These are phyloP conservation scores for Lyophyllum semitale DNA, from an alignment of 768 basidiomycete genomes.

Conservation along the genomic window DNA sequence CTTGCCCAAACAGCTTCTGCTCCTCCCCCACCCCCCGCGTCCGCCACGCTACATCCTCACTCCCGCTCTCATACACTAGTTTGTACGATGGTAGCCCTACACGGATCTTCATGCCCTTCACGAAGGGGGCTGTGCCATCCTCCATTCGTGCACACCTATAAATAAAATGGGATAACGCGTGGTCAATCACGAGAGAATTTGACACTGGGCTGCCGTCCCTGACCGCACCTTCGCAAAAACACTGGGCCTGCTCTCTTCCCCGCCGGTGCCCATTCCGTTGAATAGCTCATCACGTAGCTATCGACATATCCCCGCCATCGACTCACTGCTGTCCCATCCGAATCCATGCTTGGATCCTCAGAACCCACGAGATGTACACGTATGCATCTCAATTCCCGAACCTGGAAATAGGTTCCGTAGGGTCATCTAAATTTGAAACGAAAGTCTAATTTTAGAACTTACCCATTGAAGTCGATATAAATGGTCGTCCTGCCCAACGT, in stretches of 20 bases:
- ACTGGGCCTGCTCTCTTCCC: constrained; percentile 38
- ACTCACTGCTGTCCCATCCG: constrained; percentile 45
- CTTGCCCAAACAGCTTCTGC: constrained; percentile 35
- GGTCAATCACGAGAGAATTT: constrained; percentile 24
- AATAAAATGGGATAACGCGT: constrained; percentile 35
- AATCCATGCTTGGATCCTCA: constrained; percentile 67
- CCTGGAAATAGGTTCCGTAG: constrained; percentile 40
- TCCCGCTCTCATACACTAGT: constrained; percentile 64
- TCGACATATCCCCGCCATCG: constrained; percentile 79
- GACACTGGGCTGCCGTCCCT: constrained; percentile 13
- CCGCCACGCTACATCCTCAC: constrained; percentile 59
- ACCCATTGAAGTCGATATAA: constrained; percentile 84
- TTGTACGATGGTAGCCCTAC: constrained; percentile 65
- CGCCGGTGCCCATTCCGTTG: constrained; percentile 70
- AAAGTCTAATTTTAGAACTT: constrained; percentile 30
- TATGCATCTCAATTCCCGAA: constrained; percentile 54
- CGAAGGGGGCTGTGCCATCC: constrained; percentile 42
- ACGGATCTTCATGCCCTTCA: constrained; percentile 49
- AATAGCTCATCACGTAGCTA: constrained; percentile 68
- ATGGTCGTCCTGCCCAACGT: constrained; percentile 75
- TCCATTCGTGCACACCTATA: constrained; percentile 51
- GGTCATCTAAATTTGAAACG: constrained; percentile 8
- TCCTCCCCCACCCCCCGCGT: constrained; percentile 33
- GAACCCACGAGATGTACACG: constrained; percentile 59
- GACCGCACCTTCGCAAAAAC: constrained; percentile 60